A percentile compares a stretch with the other conserved stretches of the same genome.
These are phyloP conservation scores for Trichosanthes cucumerina DNA, from an alignment of 306 rosid species.

Conservation along the genomic window DNA sequence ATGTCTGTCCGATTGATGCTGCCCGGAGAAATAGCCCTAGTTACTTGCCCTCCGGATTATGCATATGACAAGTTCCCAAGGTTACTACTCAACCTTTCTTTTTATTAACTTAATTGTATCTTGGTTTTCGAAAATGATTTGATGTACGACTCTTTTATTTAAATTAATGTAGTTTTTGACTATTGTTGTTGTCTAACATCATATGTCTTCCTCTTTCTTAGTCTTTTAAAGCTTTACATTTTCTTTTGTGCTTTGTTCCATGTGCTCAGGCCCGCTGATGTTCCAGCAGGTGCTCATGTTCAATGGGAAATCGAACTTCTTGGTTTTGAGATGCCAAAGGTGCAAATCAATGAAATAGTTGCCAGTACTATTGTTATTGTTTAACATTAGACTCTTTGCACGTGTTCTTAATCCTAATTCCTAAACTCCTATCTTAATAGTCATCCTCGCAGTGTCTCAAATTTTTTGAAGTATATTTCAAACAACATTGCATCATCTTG, in stretches of 20 bases:
- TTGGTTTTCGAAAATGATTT: background rate
- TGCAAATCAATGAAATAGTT: conserved; percentile 9
- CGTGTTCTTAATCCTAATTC: background rate
- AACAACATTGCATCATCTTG: background rate
- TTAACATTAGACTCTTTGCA: background rate
- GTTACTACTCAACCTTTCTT: conserved; percentile 23
- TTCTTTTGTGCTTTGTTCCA: conserved; percentile 13
- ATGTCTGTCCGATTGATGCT: conserved; percentile 89
- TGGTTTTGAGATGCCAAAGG: conserved; percentile 93
- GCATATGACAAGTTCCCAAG: conserved; percentile 91
- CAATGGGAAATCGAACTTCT: conserved; percentile 98
- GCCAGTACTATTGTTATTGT: background rate
- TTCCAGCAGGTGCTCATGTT: conserved; percentile 81
- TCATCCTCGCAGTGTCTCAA: background rate
- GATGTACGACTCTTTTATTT: background rate
- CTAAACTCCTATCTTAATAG: background rate
- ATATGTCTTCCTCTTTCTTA: background rate
- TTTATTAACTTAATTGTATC: background rate
- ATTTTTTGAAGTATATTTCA: background rate
- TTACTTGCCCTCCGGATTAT: conserved; percentile 92
- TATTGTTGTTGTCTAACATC: background rate
- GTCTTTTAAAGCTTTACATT: conserved; percentile 15
- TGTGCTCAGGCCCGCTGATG: conserved; percentile 58
- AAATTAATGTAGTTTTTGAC: background rate
- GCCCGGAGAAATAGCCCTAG: conserved; percentile 84